These are phyloP conservation scores for Orbilia quercus DNA, from an alignment of 2,329 filamentous ascomycete species.

Conservation along the genomic window DNA sequence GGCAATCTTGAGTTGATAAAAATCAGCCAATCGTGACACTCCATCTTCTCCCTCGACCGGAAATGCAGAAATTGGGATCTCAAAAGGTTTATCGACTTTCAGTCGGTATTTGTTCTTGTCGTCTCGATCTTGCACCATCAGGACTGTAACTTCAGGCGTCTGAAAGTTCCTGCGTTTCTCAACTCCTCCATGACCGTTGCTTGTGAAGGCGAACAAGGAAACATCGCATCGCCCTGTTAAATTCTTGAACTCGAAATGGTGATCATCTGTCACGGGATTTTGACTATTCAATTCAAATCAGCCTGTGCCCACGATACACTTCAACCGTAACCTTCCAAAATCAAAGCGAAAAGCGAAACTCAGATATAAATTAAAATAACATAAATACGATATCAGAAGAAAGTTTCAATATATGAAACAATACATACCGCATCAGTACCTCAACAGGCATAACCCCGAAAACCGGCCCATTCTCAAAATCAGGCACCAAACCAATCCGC, in stretches of 20 bases:
- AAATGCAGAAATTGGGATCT: constrained; percentile 29
- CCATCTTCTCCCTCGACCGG: constrained; percentile 2
- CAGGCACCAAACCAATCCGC: constrained; percentile 11
- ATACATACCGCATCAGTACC: constrained; percentile 11
- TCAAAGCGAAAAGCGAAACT: too few relatives aligned
- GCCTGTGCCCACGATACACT: too few relatives aligned
- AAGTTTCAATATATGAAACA: too few relatives aligned
- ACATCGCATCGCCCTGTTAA: constrained; percentile 7
- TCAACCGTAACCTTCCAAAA: too few relatives aligned
- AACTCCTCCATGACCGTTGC: neutral
- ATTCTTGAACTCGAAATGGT: too few relatives aligned
- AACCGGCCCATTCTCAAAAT: constrained; percentile 19
- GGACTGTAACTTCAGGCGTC: neutral
- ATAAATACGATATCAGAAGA: neutral
- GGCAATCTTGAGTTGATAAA: neutral
- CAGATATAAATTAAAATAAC: neutral
- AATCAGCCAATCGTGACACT: neutral
- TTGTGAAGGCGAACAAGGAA: constrained; percentile 1
- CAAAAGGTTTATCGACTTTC: neutral
- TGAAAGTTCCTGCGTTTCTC: constrained; percentile 2
- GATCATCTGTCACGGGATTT: too few relatives aligned
- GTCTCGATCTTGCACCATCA: neutral
- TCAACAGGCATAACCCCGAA: constrained; percentile 32
- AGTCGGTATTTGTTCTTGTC: neutral
- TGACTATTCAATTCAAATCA: too few relatives aligned